Conservation (phyloP, 1,284 basidiomycete species). For the Trametes pubescens region DNA sequence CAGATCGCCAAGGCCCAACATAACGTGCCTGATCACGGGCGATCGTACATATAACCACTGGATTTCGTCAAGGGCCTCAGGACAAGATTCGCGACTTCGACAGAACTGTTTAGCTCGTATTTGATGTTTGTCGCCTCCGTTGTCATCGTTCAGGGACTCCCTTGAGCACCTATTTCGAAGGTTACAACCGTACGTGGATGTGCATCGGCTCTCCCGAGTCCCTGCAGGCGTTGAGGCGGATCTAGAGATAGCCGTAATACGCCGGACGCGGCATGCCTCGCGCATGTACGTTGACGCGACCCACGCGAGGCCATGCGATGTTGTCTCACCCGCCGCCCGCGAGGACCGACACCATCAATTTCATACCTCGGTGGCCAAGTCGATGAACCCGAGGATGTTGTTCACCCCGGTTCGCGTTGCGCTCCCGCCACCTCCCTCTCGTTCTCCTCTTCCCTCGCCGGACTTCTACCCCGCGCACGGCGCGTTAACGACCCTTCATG, state of each 20-base stretch:
- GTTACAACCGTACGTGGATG: too few species aligned
- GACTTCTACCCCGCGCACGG: background rate
- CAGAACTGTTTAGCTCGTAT: too few species aligned
- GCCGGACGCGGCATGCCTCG: background rate
- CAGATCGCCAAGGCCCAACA: too few species aligned
- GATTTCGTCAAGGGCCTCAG: too few species aligned
- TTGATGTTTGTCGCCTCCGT: too few species aligned
- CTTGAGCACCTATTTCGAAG: too few species aligned
- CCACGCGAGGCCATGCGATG: constrained; percentile 4
- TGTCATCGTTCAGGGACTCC: too few species aligned
- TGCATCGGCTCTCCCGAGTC: too few species aligned
- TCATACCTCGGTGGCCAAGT: background rate
- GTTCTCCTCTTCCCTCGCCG: background rate
- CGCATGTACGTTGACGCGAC: background rate
- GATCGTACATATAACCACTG: too few species aligned
- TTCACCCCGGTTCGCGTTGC: background rate
- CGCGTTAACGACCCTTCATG: background rate
- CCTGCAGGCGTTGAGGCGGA: background rate
- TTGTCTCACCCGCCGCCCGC: constrained; percentile 2
- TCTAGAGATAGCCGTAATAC: background rate
- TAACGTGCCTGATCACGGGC: too few species aligned
- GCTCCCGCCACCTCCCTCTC: background rate
- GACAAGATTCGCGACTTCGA: too few species aligned
- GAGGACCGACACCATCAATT: background rate
- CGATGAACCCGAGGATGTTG: background rate